These are phyloP conservation scores for Kurtzmaniella cleridarum DNA, from an alignment of 805 yeast species.

Conservation along the genomic window DNA sequence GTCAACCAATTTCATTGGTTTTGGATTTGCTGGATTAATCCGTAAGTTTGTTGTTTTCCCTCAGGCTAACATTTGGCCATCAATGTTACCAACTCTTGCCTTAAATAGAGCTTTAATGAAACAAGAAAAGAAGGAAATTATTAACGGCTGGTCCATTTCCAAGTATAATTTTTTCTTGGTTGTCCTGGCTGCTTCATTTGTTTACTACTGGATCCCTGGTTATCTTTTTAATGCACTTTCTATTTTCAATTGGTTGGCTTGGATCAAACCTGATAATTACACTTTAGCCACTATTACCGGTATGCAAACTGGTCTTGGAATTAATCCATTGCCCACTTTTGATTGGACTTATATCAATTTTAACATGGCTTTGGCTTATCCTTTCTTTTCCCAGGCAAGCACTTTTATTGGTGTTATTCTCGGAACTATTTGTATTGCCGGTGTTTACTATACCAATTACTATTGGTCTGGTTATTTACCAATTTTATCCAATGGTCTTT, in stretches of 20 bases:
- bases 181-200: constrained; percentile 22
- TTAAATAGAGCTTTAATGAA: constrained; percentile 25
- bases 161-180: constrained; percentile 19
- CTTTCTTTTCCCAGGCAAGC: constrained; percentile 22
- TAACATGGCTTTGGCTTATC: constrained; percentile 28
- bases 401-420: constrained; percentile 1
- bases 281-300: constrained; percentile 49
- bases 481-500: constrained; percentile 1
- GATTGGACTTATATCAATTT: constrained; percentile 38
- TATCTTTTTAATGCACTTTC: constrained; percentile 39
- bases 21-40: constrained; percentile 27
- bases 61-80: constrained; percentile 49
- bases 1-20: constrained; percentile 22
- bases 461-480: constrained; percentile 10
- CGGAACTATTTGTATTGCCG: constrained; percentile 3
- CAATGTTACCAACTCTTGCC: constrained; percentile 24
- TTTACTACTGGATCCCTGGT: constrained; percentile 43
- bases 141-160: constrained; percentile 27
- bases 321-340: constrained; percentile 49
- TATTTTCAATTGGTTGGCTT: constrained; percentile 50
- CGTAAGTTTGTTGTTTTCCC: constrained; percentile 43
- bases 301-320: constrained; percentile 39
- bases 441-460: constrained; percentile 6
- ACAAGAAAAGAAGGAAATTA: constrained; percentile 20
- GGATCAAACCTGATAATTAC: constrained; percentile 50